These are phyloP conservation scores for Phragmites australis DNA, from an alignment of 176 grass and related monocot genomes.

Conservation along the genomic window DNA sequence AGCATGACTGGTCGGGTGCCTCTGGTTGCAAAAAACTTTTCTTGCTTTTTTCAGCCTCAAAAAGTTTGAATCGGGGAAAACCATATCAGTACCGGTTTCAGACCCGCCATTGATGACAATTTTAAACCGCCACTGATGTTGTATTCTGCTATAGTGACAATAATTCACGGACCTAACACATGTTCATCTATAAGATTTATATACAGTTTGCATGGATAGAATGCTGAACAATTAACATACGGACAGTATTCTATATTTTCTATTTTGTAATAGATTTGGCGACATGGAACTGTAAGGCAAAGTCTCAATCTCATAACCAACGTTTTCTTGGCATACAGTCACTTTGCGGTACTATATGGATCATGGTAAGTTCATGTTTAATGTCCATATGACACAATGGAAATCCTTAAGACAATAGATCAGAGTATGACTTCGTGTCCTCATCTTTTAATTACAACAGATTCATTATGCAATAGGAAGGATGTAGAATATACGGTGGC, in stretches of 20 bases:
- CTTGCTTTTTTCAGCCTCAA: no score
- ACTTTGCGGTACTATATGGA: slow-evolving; percentile 4
- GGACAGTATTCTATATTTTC: background rate
- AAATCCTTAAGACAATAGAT: background rate
- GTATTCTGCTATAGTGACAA: no score
- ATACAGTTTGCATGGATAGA: background rate
- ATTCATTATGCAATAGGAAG: background rate
- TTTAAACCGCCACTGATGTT: no score
- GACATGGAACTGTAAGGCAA: background rate
- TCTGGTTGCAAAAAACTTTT: no score
- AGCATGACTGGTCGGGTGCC: no score
- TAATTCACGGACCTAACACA: no score
- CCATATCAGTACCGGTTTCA: no score
- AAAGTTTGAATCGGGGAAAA: no score
- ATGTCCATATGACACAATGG: background rate
- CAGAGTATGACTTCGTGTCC: background rate
- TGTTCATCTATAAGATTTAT: background rate
- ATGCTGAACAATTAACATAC: slow-evolving; percentile 15
- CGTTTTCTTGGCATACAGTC: background rate
- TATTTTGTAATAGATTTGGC: background rate
- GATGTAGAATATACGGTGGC: background rate
- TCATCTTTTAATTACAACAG: background rate
- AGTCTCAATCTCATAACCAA: background rate
- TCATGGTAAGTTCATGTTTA: background rate
- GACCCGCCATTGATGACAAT: no score